Evolutionary conservation across 768 basidiomycete species (phyloP).

Genomic region (Pulveroboletus ravenelii): DNA sequence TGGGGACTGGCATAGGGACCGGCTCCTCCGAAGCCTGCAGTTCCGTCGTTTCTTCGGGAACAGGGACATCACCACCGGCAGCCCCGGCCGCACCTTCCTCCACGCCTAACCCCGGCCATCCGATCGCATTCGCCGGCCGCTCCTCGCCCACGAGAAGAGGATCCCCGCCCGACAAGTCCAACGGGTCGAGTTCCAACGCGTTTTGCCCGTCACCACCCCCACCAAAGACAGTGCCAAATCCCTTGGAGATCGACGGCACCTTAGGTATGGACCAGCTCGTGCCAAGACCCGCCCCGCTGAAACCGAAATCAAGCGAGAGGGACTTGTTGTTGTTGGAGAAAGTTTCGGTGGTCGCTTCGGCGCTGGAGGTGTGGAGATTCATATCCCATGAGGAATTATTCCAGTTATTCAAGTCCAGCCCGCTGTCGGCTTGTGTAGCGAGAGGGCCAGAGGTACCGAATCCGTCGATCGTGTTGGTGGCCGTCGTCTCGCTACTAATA

Average conservation of each 20-base stretch:
- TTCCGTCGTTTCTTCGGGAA: neutral
- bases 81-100: neutral
- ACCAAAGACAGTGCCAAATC: constrained; percentile 5
- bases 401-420: neutral
- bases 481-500: neutral
- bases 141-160: neutral
- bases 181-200: constrained; percentile 1
- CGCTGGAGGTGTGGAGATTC: neutral
- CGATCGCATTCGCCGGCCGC: neutral
- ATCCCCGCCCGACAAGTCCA: neutral
- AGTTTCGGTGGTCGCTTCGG: neutral
- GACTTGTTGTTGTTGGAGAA: neutral
- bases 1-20: no score
- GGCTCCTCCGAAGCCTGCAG: neutral
- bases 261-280: neutral
- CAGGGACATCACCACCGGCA: neutral
- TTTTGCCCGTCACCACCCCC: neutral
- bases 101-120: no score
- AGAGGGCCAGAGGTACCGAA: neutral
- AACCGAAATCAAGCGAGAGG: neutral
- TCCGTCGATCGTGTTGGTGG: neutral
- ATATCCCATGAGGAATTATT: neutral
- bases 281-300: neutral
- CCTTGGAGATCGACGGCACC: neutral
- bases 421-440: neutral